Percentiles rank a stretch among this genome's conserved stretches.
These are phyloP conservation scores for Bocquillonia castaneifolia DNA, from an alignment of 441 rosid species.

Conservation along the genomic window DNA sequence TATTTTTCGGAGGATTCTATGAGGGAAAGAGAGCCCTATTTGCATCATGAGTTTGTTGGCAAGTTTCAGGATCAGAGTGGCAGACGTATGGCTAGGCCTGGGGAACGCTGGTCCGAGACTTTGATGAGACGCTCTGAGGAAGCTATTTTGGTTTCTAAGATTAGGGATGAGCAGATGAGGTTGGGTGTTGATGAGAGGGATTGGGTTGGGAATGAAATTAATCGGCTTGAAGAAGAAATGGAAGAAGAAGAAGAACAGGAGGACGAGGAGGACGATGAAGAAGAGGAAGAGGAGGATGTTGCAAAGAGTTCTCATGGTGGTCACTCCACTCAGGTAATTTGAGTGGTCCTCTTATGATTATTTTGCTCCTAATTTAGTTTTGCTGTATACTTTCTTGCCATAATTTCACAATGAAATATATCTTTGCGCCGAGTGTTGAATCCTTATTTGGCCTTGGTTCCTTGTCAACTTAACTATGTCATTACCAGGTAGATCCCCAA, in stretches of 20 bases:
- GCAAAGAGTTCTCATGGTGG: constrained; percentile 9
- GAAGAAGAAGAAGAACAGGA: constrained; percentile 52
- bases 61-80: constrained; percentile 77
- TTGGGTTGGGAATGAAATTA: constrained; percentile 65
- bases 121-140: constrained; percentile 84
- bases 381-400: neutral
- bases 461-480: too few relatives aligned
- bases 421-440: neutral
- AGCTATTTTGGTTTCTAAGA: constrained; percentile 62
- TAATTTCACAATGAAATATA: neutral
- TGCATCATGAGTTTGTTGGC: constrained; percentile 89
- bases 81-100: constrained; percentile 86
- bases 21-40: constrained; percentile 93
- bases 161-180: constrained; percentile 83
- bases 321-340: constrained; percentile 35
- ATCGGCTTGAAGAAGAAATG: constrained; percentile 32
- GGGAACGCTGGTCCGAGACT: constrained; percentile 92
- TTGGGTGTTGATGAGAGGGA: constrained; percentile 73
- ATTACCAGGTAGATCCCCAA: too few relatives aligned
- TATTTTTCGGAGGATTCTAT: constrained; percentile 92
- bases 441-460: neutral
- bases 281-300: constrained; percentile 18
- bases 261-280: constrained; percentile 43
- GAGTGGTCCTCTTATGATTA: too few relatives aligned
- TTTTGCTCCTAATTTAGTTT: too few relatives aligned